These are phyloP conservation scores for Leccinum fibrillosum DNA, from an alignment of 768 basidiomycete genomes.

Conservation along the genomic window DNA sequence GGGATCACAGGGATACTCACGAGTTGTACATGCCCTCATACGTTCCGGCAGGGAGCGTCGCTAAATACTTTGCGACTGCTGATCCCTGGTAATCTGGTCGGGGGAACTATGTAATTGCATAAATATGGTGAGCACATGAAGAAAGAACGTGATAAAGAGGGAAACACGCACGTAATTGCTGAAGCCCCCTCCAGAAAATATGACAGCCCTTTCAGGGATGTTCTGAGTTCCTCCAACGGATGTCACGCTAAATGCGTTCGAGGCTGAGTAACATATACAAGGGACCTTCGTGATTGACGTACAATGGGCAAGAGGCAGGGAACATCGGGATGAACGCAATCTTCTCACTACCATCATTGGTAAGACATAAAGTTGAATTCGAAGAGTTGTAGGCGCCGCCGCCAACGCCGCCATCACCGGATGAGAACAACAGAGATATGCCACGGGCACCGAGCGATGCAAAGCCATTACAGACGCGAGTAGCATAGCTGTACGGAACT, in stretches of 20 bases:
- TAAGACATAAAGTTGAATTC: constrained; percentile 45
- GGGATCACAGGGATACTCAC: constrained; percentile 32
- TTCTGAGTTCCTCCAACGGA: constrained; percentile 62
- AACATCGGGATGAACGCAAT: constrained; percentile 57
- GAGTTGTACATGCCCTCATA: constrained; percentile 61
- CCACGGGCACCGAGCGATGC: constrained; percentile 69
- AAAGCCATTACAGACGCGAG: constrained; percentile 54
- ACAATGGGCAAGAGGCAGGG: constrained; percentile 62
- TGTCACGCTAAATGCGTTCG: constrained; percentile 49
- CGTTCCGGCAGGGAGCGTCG: constrained; percentile 9
- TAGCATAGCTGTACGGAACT: constrained; percentile 58
- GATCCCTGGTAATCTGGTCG: constrained; percentile 53
- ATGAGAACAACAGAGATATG: constrained; percentile 59
- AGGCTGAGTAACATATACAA: neutral
- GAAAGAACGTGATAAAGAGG: neutral
- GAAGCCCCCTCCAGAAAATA: constrained; percentile 73
- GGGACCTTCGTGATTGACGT: constrained; percentile 5
- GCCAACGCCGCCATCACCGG: constrained; percentile 70
- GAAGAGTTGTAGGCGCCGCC: constrained; percentile 49
- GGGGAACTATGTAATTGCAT: constrained; percentile 37
- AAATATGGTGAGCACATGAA: neutral
- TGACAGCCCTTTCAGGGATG: constrained; percentile 57
- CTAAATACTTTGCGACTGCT: constrained; percentile 44
- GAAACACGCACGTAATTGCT: constrained; percentile 52
- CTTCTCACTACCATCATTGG: constrained; percentile 56